Evolutionary conservation across 2,329 filamentous ascomycete species (phyloP), one percentile per base, ranked within the genome.

Genomic region (Fusarium globosum): DNA sequence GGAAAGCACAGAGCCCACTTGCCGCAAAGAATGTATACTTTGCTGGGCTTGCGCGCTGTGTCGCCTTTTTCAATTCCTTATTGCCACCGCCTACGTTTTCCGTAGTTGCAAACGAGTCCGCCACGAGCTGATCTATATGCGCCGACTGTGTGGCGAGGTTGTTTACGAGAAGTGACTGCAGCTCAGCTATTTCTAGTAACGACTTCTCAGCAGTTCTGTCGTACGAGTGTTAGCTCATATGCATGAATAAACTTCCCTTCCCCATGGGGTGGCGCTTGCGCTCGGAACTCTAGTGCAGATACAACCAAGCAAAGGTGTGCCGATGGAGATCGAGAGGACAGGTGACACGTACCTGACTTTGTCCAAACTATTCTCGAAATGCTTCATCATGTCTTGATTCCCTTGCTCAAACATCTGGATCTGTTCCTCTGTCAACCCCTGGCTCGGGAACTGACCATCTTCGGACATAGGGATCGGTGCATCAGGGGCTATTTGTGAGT

Each of bases 341-440:
- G 48, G 70, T 71, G 30, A 52, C 26, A 88, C 93, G 61, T 89
- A 97, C 94, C 93, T 93, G 75, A 98, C 94, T 88, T 98, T 96
- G 82, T 95, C 93, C 80, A 98, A 85, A n/a, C 94, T 95, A 83
- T 93, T 94, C 82, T 98, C 94, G 82, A 97, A 97, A 82, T 97
- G 94, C 82, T 93, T 93, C 76, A 98, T 87, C 91, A 99, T 95
- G 72, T 94, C 92, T 82, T 95, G 92, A 80, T 98, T 98, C 80
- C 97, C 95, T 82, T 94, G 90, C 76, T 96, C 95, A 84, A 99
- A 98, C 80, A 97, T 89, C 81, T 98, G 96, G 59, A 96, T 85
- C 82, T 98, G 96, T 80, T 98, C 95, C 28, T 91, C 87, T 23
- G 93, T 94, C 69, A 98, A 85, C 71, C 91, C 89, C 46, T 90